These are phyloP conservation scores for Globisporangium yorkense DNA, from an alignment of 352 stramenopile genomes.

Conservation along the genomic window DNA sequence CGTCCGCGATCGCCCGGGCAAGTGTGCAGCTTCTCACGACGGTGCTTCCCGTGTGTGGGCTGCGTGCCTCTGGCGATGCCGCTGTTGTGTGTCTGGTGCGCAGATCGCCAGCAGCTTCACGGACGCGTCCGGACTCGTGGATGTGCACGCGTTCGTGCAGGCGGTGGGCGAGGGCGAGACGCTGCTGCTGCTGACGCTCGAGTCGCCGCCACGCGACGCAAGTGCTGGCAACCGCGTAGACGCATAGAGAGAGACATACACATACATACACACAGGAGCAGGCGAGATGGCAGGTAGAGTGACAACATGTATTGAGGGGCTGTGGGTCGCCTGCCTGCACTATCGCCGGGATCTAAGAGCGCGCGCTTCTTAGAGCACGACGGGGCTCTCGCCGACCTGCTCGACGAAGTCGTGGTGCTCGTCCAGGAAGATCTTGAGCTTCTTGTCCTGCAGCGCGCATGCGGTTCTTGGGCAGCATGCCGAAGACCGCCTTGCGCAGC, in stretches of 20 bases:
- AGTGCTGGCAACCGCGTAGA: too few species aligned
- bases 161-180: conserved; percentile 22
- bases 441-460: conserved; percentile 94
- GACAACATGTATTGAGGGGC: background rate
- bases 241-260: too few species aligned
- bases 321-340: background rate
- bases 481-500: conserved; percentile 94
- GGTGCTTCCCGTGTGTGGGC: background rate
- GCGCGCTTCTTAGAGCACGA: conserved; percentile 48
- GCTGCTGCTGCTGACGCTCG: conserved; percentile 8
- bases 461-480: conserved; percentile 98
- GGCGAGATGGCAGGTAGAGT: background rate
- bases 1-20: conserved; percentile 46
- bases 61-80: background rate
- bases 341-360: too few species aligned
- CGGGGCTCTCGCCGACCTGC: conserved; percentile 84
- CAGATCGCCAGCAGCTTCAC: conserved; percentile 36
- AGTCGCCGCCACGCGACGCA: background rate
- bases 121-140: conserved; percentile 20
- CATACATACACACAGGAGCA: too few species aligned
- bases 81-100: background rate
- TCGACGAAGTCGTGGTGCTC: conserved; percentile 89
- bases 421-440: conserved; percentile 96
- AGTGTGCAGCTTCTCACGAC: background rate
- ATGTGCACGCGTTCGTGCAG: conserved; percentile 29